Conservation (phyloP, 208 protist species). For the Trichomonas vaginalis region DNA sequence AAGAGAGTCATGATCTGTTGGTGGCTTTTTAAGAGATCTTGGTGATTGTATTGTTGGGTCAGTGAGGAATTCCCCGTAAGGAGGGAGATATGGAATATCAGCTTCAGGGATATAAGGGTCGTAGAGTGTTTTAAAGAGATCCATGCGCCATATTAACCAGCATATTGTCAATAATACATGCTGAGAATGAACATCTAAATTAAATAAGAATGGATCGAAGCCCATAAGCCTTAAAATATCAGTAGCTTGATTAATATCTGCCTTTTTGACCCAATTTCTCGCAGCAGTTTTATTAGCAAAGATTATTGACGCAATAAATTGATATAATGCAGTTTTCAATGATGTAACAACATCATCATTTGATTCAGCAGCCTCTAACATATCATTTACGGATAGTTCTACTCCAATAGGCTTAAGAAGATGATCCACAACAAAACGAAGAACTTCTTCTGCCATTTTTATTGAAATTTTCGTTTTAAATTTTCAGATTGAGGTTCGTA, state of each 20-base stretch:
- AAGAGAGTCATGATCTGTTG: neutral
- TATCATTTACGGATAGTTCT: neutral
- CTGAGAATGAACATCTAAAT: neutral
- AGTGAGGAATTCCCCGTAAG: neutral
- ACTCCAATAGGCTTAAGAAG: neutral
- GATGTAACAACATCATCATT: neutral
- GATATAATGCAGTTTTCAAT: neutral
- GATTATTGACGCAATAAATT: neutral
- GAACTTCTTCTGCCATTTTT: neutral
- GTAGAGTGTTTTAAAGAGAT: neutral
- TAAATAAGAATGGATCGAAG: conserved; percentile 8
- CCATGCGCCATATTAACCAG: neutral
- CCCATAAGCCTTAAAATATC: neutral
- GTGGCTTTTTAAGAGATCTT: neutral
- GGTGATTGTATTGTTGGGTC: neutral
- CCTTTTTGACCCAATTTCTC: neutral
- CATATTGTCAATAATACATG: neutral
- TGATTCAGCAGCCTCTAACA: neutral
- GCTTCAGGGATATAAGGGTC: neutral
- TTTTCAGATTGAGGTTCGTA: too few species aligned
- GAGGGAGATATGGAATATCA: neutral
- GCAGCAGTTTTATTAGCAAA: neutral
- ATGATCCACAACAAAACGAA: neutral
- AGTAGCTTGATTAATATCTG: neutral
- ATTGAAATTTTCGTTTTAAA: too few species aligned